phyloP scores from a whole-genome alignment of 495 filamentous ascomycete genomes.

The Hamigera avellanea region DNA sequence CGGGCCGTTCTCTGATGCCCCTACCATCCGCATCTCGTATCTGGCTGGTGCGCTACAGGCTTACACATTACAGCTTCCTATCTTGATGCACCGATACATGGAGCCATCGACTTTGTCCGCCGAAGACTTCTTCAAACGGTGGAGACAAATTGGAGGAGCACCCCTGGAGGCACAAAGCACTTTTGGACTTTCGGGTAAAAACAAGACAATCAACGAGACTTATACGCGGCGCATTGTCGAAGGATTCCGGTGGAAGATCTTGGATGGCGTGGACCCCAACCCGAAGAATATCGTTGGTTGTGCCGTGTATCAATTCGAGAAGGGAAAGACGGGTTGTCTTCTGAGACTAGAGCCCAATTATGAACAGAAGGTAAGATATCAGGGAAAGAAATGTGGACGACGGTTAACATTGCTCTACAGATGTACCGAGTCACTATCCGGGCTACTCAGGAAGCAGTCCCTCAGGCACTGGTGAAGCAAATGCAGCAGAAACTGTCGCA shows the following conservation, averaged over 20 bases:
- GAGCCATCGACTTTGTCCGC: constrained; percentile 69
- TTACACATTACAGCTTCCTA: constrained; percentile 79
- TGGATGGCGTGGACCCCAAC: constrained; percentile 83
- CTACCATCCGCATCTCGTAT: constrained; percentile 89
- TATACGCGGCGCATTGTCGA: constrained; percentile 59
- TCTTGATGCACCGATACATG: constrained; percentile 92
- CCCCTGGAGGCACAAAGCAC: constrained; percentile 81
- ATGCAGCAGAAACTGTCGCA: constrained; percentile 74
- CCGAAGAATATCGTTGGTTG: constrained; percentile 87
- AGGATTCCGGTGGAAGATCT: constrained; percentile 78
- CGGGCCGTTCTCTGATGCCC: constrained; percentile 68
- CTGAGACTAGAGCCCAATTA: constrained; percentile 92
- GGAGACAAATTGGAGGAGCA: constrained; percentile 91
- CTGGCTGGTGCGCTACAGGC: constrained; percentile 90
- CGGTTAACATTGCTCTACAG: too few relatives aligned
- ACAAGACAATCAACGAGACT: constrained; percentile 35
- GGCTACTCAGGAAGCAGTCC: constrained; percentile 83
- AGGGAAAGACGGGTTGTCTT: constrained; percentile 88
- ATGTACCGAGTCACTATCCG: constrained; percentile 93
- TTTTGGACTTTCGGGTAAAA: constrained; percentile 49
- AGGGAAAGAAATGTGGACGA: too few relatives aligned
- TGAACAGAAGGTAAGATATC: constrained; percentile 56
- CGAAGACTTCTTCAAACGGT: constrained; percentile 97
- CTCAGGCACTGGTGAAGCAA: constrained; percentile 64
- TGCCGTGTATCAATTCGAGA: constrained; percentile 73